phyloP scores from a whole-genome alignment of 1,284 basidiomycete genomes.

The Peniophora sp. region DNA sequence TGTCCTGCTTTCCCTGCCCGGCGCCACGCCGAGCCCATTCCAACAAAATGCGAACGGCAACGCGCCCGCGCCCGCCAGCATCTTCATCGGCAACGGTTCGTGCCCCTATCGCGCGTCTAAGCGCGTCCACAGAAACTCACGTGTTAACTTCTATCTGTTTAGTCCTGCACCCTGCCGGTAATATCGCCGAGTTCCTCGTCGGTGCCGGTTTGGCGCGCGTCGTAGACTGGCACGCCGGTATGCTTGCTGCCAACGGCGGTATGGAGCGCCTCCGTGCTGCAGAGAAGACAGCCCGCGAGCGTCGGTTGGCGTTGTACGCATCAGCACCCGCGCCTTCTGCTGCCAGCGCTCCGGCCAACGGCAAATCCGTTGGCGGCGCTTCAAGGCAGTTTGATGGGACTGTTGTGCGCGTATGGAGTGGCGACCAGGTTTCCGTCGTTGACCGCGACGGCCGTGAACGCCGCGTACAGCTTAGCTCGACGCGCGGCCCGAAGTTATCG shows the following conservation, averaged over 20 bases:
- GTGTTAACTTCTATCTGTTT: constrained; percentile 2
- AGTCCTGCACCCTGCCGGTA: constrained; percentile 89
- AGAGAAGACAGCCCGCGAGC: constrained; percentile 83
- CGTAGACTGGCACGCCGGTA: constrained; percentile 97
- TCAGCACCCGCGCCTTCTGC: constrained; percentile 32
- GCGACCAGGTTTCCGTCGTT: constrained; percentile 82
- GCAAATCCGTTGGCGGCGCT: constrained; percentile 38
- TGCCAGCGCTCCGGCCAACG: constrained; percentile 24
- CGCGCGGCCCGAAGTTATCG: constrained; percentile 79
- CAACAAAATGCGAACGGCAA: constrained; percentile 53
- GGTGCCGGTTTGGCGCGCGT: constrained; percentile 83
- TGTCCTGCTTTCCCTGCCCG: constrained; percentile 82
- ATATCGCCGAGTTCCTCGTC: constrained; percentile 88
- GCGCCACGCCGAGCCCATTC: constrained; percentile 75
- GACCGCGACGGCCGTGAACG: constrained; percentile 78
- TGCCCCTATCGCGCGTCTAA: constrained; percentile 3
- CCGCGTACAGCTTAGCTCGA: constrained; percentile 84
- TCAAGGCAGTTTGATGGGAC: constrained; percentile 70
- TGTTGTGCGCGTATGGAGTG: constrained; percentile 86
- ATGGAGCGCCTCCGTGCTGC: constrained; percentile 85
- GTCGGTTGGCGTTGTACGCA: constrained; percentile 74
- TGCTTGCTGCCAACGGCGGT: constrained; percentile 73
- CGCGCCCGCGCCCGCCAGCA: constrained; percentile 62
- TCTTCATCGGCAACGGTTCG: constrained; percentile 85
- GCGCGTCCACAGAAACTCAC: background rate